Conservation (phyloP, 2,329 filamentous ascomycete species). For the Apiospora aurea region DNA sequence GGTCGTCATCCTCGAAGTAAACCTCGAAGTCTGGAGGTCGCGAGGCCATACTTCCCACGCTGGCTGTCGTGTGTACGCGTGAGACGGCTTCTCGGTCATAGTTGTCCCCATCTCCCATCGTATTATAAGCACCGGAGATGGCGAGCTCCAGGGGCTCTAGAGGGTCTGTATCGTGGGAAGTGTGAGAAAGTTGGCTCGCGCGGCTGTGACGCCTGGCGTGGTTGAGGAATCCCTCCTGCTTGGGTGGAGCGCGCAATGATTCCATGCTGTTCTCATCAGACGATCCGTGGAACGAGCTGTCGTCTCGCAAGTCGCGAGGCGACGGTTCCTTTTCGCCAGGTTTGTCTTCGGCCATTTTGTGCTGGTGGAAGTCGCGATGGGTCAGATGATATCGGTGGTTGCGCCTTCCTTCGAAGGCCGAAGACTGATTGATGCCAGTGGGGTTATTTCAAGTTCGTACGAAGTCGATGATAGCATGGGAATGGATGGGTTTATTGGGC, state of each 20-base stretch:
- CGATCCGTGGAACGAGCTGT: conserved; percentile 3
- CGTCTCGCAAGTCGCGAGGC: neutral
- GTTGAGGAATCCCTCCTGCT: neutral
- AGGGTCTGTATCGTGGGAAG: conserved; percentile 37
- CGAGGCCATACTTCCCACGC: conserved; percentile 50
- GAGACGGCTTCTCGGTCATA: conserved; percentile 51
- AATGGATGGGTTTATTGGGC: neutral
- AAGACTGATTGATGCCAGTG: neutral
- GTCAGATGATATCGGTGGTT: neutral
- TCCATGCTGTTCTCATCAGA: neutral
- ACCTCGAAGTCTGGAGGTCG: conserved; percentile 72
- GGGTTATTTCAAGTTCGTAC: neutral
- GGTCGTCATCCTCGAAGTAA: conserved; percentile 70
- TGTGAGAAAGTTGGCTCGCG: conserved; percentile 29
- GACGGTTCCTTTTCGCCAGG: neutral
- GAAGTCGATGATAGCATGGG: neutral
- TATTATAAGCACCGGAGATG: conserved; percentile 33
- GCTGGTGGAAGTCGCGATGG: neutral
- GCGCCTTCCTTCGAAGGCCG: neutral
- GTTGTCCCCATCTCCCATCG: conserved; percentile 44
- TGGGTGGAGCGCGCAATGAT: neutral
- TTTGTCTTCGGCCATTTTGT: neutral
- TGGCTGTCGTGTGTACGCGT: conserved; percentile 50
- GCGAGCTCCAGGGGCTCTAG: conserved; percentile 38
- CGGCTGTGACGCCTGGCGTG: neutral